phyloP scores from a whole-genome alignment of 805 yeast species.

The Cyberlindnera amylophila region DNA sequence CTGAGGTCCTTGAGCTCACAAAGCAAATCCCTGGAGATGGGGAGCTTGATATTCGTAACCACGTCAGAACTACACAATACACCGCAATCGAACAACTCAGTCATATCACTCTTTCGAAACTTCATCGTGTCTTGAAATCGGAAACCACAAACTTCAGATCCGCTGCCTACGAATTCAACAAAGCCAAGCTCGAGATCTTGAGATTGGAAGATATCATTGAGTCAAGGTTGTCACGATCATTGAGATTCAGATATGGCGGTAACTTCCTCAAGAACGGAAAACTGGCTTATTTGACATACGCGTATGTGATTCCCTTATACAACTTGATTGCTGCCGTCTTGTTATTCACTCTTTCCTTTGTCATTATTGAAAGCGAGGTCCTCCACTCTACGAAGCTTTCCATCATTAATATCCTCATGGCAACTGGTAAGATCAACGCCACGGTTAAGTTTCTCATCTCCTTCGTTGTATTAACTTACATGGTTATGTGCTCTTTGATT shows the following conservation, averaged over 20 bases:
- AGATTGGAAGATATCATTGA: slow-evolving; percentile 55
- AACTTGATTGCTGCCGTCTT: slow-evolving; percentile 42
- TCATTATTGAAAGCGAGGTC: slow-evolving; percentile 69
- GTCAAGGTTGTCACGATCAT: slow-evolving; percentile 33
- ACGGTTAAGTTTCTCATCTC: slow-evolving; percentile 35
- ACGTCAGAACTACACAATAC: slow-evolving; percentile 24
- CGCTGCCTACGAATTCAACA: slow-evolving; percentile 53
- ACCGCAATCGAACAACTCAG: slow-evolving; percentile 27
- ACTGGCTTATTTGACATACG: slow-evolving; percentile 37
- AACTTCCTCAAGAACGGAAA: slow-evolving; percentile 36
- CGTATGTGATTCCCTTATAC: slow-evolving; percentile 42
- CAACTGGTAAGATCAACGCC: slow-evolving; percentile 28
- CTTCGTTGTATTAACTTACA: slow-evolving; percentile 49
- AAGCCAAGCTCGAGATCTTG: slow-evolving; percentile 44
- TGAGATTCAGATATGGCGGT: slow-evolving; percentile 29
- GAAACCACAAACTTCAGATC: slow-evolving; percentile 52
- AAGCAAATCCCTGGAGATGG: slow-evolving; percentile 14
- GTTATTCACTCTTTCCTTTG: slow-evolving; percentile 42
- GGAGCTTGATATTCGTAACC: slow-evolving; percentile 21
- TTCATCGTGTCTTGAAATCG: slow-evolving; percentile 49
- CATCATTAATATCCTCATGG: slow-evolving; percentile 48
- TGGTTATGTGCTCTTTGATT: slow-evolving; percentile 63
- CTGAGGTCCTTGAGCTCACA: slow-evolving; percentile 14
- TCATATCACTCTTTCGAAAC: slow-evolving; percentile 42
- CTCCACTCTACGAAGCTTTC: slow-evolving; percentile 67